Evolutionary conservation across 345 rosid genomes (phyloP).

Genomic region (Citrus hindsii): DNA sequence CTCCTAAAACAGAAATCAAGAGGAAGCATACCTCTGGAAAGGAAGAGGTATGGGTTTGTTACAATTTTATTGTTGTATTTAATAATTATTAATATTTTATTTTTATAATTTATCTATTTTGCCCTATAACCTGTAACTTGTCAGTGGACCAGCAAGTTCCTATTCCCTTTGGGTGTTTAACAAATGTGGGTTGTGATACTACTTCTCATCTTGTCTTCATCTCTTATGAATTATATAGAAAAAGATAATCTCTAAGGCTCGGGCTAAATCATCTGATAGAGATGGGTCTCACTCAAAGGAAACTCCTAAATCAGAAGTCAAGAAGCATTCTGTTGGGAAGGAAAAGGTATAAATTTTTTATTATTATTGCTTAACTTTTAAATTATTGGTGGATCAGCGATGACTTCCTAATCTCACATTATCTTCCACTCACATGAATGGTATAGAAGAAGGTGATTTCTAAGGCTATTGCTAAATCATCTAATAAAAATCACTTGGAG

Average conservation of each 20-base stretch:
- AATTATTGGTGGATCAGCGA: background rate
- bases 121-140: background rate
- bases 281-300: slow-evolving; percentile 26
- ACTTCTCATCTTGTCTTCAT: background rate
- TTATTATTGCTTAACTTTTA: background rate
- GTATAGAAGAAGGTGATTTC: slow-evolving; percentile 35
- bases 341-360: slow-evolving; percentile 33
- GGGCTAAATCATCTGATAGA: slow-evolving; percentile 4
- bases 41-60: slow-evolving; percentile 34
- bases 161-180: background rate
- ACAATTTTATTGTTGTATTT: background rate
- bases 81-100: too few relatives aligned
- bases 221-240: background rate
- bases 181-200: background rate
- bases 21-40: slow-evolving; percentile 37
- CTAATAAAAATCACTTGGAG: slow-evolving; percentile 13
- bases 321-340: slow-evolving; percentile 35
- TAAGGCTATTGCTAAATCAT: slow-evolving; percentile 18
- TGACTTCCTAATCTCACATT: background rate
- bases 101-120: too few relatives aligned
- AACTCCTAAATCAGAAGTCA: slow-evolving; percentile 33
- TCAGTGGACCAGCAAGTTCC: background rate
- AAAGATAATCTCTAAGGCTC: background rate
- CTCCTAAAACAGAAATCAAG: slow-evolving; percentile 34
- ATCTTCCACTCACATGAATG: slow-evolving; percentile 3